Percentiles rank a stretch among this genome's conserved stretches.
Evolutionary conservation across 2,329 filamentous ascomycete genomes (phyloP).

Genomic region (Neonectria punicea): DNA sequence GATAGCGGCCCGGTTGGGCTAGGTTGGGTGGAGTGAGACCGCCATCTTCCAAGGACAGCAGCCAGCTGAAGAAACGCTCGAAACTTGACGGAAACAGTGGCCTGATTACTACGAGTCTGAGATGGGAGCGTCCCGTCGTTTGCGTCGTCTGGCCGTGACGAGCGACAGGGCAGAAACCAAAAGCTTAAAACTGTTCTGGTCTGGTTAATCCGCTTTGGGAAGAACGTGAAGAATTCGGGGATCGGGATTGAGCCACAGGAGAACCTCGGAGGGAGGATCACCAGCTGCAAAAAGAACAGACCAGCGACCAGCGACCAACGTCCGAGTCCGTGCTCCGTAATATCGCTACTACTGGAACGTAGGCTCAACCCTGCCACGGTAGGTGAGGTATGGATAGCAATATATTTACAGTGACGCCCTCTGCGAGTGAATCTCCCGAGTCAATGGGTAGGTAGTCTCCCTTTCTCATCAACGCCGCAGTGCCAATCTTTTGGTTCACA

Average conservation of each 20-base stretch:
- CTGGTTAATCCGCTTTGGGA: not conserved
- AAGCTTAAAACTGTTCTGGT: not conserved
- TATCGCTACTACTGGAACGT: not conserved
- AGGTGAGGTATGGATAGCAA: not conserved
- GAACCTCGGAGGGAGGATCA: not conserved
- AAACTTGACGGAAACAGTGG: not conserved
- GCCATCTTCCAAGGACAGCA: not conserved
- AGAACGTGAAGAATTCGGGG: not conserved
- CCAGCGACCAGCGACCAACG: not conserved
- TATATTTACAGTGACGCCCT: not conserved
- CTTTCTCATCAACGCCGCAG: not conserved
- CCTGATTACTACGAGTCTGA: not conserved
- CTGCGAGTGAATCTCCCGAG: no score
- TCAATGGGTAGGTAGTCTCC: not conserved
- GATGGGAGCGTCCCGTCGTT: no score
- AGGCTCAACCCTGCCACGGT: not conserved
- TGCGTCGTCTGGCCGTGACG: no score
- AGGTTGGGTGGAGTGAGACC: not conserved
- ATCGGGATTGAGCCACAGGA: not conserved
- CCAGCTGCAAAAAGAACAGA: no score
- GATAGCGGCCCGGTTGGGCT: not conserved
- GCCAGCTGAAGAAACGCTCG: not conserved
- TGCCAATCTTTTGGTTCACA: not conserved
- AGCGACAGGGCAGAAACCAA: not conserved
- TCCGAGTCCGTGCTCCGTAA: not conserved